Evolutionary conservation across 2,329 filamentous ascomycete species (phyloP).

Genomic region (Zymoseptoria pseudotritici): DNA sequence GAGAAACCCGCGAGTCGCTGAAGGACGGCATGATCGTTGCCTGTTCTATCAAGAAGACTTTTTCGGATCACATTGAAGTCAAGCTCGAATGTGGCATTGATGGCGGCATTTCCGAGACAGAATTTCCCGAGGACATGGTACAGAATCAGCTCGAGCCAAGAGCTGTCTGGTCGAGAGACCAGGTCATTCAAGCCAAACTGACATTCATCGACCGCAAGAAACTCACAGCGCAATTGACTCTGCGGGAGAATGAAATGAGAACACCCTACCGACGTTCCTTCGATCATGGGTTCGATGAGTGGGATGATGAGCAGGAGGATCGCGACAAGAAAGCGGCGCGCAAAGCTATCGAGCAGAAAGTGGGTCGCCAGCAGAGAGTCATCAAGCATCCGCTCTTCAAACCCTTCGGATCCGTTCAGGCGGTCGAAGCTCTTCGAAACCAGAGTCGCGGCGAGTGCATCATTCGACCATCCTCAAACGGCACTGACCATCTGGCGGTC

Average conservation of each 20-base stretch:
- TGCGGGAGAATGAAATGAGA: constrained; percentile 73
- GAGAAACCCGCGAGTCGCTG: constrained; percentile 78
- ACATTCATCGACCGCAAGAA: constrained; percentile 79
- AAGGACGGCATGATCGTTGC: constrained; percentile 88
- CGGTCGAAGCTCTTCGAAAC: constrained; percentile 84
- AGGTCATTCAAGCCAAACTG: constrained; percentile 83
- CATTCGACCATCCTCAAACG: constrained; percentile 90
- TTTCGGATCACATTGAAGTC: constrained; percentile 86
- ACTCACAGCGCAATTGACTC: constrained; percentile 73
- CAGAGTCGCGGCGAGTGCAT: constrained; percentile 84
- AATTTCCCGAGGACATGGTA: constrained; percentile 65
- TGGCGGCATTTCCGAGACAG: constrained; percentile 73
- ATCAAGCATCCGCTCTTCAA: constrained; percentile 97
- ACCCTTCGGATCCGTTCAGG: constrained; percentile 84
- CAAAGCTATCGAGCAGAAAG: constrained; percentile 73
- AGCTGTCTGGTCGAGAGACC: constrained; percentile 67
- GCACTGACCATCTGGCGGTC: constrained; percentile 86
- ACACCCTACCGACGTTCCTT: constrained; percentile 61
- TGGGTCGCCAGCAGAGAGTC: constrained; percentile 81
- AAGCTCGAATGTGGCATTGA: constrained; percentile 93
- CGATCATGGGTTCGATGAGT: constrained; percentile 63
- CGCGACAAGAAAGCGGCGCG: constrained; percentile 70
- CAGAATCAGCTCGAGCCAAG: constrained; percentile 41
- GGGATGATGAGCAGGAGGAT: constrained; percentile 60
- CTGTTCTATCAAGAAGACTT: constrained; percentile 78